phyloP scores from a whole-genome alignment of 805 yeast species.

The Saccharomyces eubayanus region DNA sequence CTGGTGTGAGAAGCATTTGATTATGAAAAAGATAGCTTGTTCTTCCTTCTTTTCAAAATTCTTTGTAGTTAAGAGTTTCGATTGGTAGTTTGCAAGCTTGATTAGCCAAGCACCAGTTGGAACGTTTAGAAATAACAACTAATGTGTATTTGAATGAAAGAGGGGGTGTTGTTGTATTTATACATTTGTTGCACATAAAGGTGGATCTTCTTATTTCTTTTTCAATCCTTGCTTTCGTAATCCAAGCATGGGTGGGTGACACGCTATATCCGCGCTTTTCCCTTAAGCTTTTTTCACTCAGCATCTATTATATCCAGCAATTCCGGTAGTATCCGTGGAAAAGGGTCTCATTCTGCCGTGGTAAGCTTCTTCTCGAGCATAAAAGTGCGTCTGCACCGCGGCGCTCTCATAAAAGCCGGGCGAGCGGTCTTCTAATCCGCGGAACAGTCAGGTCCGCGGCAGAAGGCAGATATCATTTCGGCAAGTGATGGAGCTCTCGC shows the following conservation, averaged over 20 bases:
- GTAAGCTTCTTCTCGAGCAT: neutral
- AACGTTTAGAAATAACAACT: neutral
- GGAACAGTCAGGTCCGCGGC: neutral
- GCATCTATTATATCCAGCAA: neutral
- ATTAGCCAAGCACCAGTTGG: neutral
- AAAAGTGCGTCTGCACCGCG: neutral
- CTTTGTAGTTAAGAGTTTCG: neutral
- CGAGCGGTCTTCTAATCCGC: neutral
- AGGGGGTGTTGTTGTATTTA: neutral
- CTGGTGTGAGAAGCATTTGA: neutral
- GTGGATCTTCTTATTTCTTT: neutral
- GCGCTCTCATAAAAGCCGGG: neutral
- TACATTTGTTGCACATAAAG: neutral
- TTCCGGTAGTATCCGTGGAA: neutral
- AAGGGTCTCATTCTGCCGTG: neutral
- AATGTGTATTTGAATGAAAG: neutral
- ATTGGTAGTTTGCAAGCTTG: neutral
- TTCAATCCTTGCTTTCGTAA: neutral
- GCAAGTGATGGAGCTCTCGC: neutral
- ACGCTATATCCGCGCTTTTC: neutral
- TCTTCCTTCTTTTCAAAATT: neutral
- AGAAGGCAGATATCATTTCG: neutral
- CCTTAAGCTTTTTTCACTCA: neutral
- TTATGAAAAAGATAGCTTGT: neutral
- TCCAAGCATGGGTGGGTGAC: neutral